These are phyloP conservation scores for Paramarasmius palmivorus DNA, from an alignment of 1,284 basidiomycete genomes.

Conservation along the genomic window DNA sequence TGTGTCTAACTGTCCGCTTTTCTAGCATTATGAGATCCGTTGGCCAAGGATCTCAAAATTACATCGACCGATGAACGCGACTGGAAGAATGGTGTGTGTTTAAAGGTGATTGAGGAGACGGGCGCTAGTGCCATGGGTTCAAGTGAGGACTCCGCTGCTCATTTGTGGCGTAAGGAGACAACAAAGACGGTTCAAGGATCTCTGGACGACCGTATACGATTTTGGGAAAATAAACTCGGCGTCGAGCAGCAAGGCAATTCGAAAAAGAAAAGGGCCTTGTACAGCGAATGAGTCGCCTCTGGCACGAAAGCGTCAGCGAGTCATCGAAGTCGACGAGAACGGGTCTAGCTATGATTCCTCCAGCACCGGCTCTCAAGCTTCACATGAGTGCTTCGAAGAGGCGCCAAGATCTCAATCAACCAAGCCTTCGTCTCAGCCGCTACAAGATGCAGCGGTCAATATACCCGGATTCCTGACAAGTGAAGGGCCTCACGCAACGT, in stretches of 20 bases:
- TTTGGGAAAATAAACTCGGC: background rate
- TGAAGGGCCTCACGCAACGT: background rate
- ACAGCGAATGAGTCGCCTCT: background rate
- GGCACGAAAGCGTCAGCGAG: background rate
- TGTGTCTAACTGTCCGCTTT: background rate
- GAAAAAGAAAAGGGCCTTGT: background rate
- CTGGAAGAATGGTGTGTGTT: constrained; percentile 56
- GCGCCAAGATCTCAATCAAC: too few relatives aligned
- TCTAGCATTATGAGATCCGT: constrained; percentile 77
- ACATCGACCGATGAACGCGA: constrained; percentile 58
- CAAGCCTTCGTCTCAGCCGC: too few relatives aligned
- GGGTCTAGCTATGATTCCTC: too few relatives aligned
- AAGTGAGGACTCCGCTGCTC: constrained; percentile 29
- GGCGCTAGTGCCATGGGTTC: constrained; percentile 51
- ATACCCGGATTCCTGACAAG: background rate
- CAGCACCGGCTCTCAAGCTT: too few relatives aligned
- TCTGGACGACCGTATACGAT: too few relatives aligned
- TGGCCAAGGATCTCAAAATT: constrained; percentile 79
- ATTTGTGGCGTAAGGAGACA: background rate
- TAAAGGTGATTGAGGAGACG: constrained; percentile 49
- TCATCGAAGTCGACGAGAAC: too few relatives aligned
- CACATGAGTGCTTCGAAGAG: too few relatives aligned
- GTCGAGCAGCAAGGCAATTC: background rate
- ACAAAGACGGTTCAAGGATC: background rate
- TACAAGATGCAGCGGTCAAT: background rate